A percentile compares a stretch with the other conserved stretches of the same genome.
These are phyloP conservation scores for Cinnamomum micranthum DNA, from an alignment of 164 flowering plant species.

Conservation along the genomic window DNA sequence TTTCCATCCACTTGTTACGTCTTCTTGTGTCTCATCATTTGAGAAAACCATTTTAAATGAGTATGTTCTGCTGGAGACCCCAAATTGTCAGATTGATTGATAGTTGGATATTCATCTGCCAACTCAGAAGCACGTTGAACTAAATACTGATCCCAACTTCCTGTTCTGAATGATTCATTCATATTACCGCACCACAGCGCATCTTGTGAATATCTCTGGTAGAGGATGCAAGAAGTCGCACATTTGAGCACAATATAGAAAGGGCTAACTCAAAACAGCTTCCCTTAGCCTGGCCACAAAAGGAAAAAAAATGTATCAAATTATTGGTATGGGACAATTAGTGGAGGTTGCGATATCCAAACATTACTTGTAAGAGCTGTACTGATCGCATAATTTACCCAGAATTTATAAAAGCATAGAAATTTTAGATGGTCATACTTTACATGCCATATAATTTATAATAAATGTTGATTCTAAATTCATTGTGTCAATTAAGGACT, in stretches of 20 bases:
- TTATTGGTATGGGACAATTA: neutral
- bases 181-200: conserved; percentile 20
- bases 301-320: neutral
- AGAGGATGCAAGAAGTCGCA: conserved; percentile 51
- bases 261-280: conserved; percentile 85
- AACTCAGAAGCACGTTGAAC: conserved; percentile 56
- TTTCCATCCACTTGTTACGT: conserved; percentile 95
- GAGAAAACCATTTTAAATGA: conserved; percentile 35
- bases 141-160: conserved; percentile 55
- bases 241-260: conserved; percentile 84
- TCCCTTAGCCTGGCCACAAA: conserved; percentile 80
- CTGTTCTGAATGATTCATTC: conserved; percentile 21
- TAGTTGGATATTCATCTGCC: conserved; percentile 52
- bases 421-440: no score
- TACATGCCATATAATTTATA: no score
- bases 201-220: conserved; percentile 24
- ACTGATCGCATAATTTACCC: no score
- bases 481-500: no score
- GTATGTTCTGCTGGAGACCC: conserved; percentile 26
- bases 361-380: no score
- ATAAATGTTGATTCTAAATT: no score
- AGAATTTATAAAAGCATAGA: no score
- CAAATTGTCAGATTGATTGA: conserved; percentile 40
- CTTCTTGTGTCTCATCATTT: conserved; percentile 55
- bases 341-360: neutral